phyloP scores from a whole-genome alignment of 768 basidiomycete genomes.

The Austroboletus festivus region DNA sequence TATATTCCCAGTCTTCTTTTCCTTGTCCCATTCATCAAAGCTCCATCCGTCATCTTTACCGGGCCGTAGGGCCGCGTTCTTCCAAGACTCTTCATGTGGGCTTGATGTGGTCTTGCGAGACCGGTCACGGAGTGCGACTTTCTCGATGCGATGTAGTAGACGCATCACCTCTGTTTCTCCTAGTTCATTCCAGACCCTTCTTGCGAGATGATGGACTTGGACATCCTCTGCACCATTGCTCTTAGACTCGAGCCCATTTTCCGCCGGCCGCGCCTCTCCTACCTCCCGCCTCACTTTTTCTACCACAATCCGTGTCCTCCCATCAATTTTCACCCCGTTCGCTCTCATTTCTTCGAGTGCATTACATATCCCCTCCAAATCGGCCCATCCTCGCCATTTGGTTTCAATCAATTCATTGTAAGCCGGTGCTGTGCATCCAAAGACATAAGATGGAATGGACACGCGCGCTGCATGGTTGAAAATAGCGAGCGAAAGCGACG shows the following conservation, averaged over 20 bases:
- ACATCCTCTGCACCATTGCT: constrained; percentile 13
- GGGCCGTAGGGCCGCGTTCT: constrained; percentile 31
- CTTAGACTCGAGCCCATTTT: constrained; percentile 20
- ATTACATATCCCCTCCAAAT: constrained; percentile 69
- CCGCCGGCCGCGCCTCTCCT: constrained; percentile 47
- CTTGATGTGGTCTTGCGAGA: constrained; percentile 10
- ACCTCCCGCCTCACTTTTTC: constrained; percentile 64
- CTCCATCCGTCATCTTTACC: constrained; percentile 41
- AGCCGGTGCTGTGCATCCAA: constrained; percentile 82
- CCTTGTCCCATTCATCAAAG: constrained; percentile 46
- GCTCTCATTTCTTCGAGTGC: constrained; percentile 79
- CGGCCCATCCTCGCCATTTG: constrained; percentile 82
- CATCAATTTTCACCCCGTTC: constrained; percentile 70
- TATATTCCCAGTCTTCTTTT: background rate
- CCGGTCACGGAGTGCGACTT: constrained; percentile 29
- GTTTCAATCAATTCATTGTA: constrained; percentile 88
- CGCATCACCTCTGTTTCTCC: constrained; percentile 51
- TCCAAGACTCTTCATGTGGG: constrained; percentile 41
- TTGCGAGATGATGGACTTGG: constrained; percentile 38
- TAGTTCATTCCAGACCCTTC: constrained; percentile 40
- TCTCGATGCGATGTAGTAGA: constrained; percentile 52
- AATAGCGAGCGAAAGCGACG: constrained; percentile 75
- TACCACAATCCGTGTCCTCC: constrained; percentile 55
- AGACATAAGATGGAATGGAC: constrained; percentile 79
- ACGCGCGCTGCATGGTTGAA: constrained; percentile 77